Conservation (phyloP, 495 filamentous ascomycete species). For the Tuber borchii region DNA sequence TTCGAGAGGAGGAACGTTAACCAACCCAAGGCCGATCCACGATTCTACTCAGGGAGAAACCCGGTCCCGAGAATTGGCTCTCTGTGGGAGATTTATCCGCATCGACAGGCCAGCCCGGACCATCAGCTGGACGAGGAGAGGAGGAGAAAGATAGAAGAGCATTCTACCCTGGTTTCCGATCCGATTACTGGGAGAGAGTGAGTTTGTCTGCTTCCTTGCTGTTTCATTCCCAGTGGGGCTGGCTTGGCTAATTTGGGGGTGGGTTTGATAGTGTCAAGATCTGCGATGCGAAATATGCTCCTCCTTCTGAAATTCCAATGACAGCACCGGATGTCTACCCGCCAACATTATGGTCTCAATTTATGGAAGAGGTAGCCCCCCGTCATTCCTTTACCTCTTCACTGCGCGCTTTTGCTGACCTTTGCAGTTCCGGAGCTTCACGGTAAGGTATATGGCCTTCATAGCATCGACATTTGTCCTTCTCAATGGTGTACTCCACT, state of each 20-base stretch:
- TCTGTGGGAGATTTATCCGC: slow-evolving; percentile 34
- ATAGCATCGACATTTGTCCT: slow-evolving; percentile 27
- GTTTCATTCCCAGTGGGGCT: neutral
- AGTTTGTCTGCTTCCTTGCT: neutral
- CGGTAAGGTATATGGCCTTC: slow-evolving; percentile 34
- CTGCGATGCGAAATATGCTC: slow-evolving; percentile 40
- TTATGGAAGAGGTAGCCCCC: slow-evolving; percentile 30
- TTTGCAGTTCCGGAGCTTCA: slow-evolving; percentile 26
- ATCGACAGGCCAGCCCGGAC: slow-evolving; percentile 5
- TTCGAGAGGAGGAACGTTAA: slow-evolving; percentile 1
- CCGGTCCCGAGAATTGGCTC: slow-evolving; percentile 35
- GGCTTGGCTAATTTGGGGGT: neutral
- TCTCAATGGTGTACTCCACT: slow-evolving; percentile 29
- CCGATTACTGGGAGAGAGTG: slow-evolving; percentile 35
- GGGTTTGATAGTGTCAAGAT: slow-evolving; percentile 20
- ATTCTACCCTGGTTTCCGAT: slow-evolving; percentile 25
- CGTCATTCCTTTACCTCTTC: neutral
- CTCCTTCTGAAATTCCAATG: slow-evolving; percentile 11
- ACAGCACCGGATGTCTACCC: slow-evolving; percentile 20
- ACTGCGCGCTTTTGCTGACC: slow-evolving; percentile 9
- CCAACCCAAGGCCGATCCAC: slow-evolving; percentile 15
- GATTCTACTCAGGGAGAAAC: slow-evolving; percentile 34
- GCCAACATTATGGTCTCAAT: slow-evolving; percentile 27
- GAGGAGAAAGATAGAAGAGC: slow-evolving; percentile 15
- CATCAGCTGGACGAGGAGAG: slow-evolving; percentile 8